Evolutionary conservation across 2,329 filamentous ascomycete species (phyloP), one percentile per base, ranked within the genome.

Genomic region (Talaromyces sp.): DNA sequence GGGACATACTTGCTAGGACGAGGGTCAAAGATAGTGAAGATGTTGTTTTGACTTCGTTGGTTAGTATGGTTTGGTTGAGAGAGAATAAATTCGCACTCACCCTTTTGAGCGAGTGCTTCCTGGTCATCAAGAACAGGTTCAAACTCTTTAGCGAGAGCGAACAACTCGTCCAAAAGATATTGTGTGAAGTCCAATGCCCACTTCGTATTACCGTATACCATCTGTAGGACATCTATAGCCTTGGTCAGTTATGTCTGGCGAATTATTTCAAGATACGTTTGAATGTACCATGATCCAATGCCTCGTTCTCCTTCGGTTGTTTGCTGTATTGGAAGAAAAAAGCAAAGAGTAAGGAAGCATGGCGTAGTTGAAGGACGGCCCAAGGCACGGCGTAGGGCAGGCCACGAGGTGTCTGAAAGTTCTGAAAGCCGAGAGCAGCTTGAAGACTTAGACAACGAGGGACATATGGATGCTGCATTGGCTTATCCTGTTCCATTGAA

Each of bases 401-500:
- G 3, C 81, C 84, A 21, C 90, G 86, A 7, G 83, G 77, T 39
- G 82, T 79, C 63, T 82, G 81, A 67, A 88, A 85, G 14, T 87
- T 88, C 48, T 82, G 83, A 71, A 90, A 93, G 3, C 90, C 91
- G 9, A 97, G 79, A 59, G 91, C 87, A 63, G 90, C 88, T 71
- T 96, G 87, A 31, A 95, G 85, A 69, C 91, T 90, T 12, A 97
- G 80, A 62, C 87, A 91, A 62, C 90, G 83, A 64, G 92, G 89
- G 52, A 97, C 83, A 39, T 87, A 82, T 2, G 82, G 80, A 69
- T 95, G 93, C 64, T 88, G 82, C 66, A 95, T 84, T 37, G 96
- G 79, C 63, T 87, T 82, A 71, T 93, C 88, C 68, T 89, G 85
- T 64, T 96, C 91, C 56, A 90, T 84, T 0, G 91, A 89, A 71